Evolutionary conservation across 106 monocot species (phyloP).

Genomic region (Amphibolis antarctica): DNA sequence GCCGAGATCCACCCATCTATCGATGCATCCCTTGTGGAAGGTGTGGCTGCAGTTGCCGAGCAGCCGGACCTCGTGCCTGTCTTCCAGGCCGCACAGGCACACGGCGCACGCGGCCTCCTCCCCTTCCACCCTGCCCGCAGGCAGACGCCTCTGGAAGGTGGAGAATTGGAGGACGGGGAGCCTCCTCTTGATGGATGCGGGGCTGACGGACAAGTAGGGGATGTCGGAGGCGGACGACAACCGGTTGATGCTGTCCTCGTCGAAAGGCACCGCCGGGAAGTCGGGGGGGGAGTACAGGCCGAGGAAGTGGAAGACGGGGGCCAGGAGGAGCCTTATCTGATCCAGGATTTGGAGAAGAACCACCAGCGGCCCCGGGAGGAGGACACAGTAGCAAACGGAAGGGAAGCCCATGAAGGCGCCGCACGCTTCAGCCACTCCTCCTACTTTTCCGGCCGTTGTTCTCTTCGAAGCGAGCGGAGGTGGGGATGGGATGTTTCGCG

Average conservation of each 20-base stretch:
- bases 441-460: too few species aligned
- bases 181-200: conserved; percentile 9
- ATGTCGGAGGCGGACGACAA: neutral
- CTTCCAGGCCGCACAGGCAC: conserved; percentile 28
- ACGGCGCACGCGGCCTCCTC: conserved; percentile 20
- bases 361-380: conserved; percentile 31
- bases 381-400: conserved; percentile 20
- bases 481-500: too few species aligned
- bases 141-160: neutral
- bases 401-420: conserved; percentile 31
- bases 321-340: conserved; percentile 13
- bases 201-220: neutral
- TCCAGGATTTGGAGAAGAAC: conserved; percentile 29
- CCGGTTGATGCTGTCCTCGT: neutral
- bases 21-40: conserved; percentile 34
- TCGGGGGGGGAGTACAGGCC: conserved; percentile 6
- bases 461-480: too few species aligned
- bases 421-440: too few species aligned
- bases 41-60: conserved; percentile 37
- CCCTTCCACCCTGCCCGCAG: neutral
- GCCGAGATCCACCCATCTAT: conserved; percentile 37
- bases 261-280: too few species aligned
- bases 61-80: conserved; percentile 28
- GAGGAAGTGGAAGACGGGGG: conserved; percentile 8
- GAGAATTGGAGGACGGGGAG: conserved; percentile 22